Conservation (phyloP, 225 moss, liverwort and hornwort genomes). For the Sphagnum tenellum region DNA sequence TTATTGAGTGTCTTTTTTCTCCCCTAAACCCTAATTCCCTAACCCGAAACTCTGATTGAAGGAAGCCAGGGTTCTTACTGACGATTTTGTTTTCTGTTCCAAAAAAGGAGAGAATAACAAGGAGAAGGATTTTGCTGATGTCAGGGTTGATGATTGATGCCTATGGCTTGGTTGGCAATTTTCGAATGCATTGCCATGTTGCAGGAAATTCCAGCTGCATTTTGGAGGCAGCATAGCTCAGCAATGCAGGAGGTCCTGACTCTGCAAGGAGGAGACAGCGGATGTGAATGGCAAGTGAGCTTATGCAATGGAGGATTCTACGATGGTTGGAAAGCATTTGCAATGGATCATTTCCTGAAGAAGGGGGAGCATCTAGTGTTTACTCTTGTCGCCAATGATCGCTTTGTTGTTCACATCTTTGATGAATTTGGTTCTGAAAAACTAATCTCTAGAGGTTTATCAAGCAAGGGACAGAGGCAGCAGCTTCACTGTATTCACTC, state of each 20-base stretch:
- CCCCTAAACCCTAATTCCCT: too few relatives aligned
- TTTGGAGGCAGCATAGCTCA: conserved; percentile 1
- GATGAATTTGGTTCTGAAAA: conserved; percentile 7
- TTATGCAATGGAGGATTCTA: not conserved
- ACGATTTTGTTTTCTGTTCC: too few relatives aligned
- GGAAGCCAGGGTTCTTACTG: too few relatives aligned
- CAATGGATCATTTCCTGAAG: conserved; percentile 1
- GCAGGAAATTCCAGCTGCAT: conserved; percentile 6
- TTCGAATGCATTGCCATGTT: too few relatives aligned
- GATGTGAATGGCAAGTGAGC: conserved; percentile 9
- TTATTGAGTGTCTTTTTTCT: too few relatives aligned
- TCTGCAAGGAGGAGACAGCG: not conserved
- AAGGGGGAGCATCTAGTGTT: conserved; percentile 4
- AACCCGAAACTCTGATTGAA: too few relatives aligned
- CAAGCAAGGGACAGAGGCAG: too few relatives aligned
- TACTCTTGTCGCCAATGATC: not conserved
- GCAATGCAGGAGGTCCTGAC: not conserved
- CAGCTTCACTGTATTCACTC: too few relatives aligned
- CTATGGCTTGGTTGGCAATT: too few relatives aligned
- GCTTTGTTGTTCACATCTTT: conserved; percentile 8
- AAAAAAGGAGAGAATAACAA: too few relatives aligned
- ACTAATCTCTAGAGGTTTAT: not conserved
- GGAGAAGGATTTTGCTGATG: too few relatives aligned
- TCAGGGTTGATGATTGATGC: too few relatives aligned
- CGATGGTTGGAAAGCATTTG: conserved; percentile 5